Conservation (phyloP, 1,284 basidiomycete species). For the Ustilago trichophora region DNA sequence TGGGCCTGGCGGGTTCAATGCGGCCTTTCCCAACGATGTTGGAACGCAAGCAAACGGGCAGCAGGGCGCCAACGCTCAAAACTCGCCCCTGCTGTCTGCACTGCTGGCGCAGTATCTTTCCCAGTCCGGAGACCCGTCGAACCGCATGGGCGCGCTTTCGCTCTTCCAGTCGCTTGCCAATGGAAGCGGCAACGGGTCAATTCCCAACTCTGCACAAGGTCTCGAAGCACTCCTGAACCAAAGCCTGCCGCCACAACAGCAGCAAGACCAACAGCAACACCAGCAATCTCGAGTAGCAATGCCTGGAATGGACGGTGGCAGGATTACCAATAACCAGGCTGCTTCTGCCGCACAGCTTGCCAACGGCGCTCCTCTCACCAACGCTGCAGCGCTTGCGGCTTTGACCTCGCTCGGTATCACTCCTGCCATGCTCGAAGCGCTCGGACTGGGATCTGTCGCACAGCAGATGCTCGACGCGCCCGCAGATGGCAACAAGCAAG, state of each 20-base stretch:
- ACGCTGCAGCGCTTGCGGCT: conserved; percentile 35
- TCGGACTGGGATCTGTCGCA: conserved; percentile 34
- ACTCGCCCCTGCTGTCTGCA: conserved; percentile 25
- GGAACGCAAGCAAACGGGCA: conserved; percentile 5
- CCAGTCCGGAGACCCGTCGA: conserved; percentile 19
- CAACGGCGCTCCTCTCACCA: conserved; percentile 22
- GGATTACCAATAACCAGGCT: conserved; percentile 1
- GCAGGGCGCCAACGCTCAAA: conserved; percentile 9
- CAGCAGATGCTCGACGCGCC: conserved; percentile 42
- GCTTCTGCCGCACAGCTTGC: conserved; percentile 8
- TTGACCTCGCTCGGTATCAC: conserved; percentile 38
- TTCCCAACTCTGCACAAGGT: conserved; percentile 14
- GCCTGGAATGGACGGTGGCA: conserved; percentile 9
- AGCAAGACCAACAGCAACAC: conserved; percentile 5
- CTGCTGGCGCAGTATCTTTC: conserved; percentile 48
- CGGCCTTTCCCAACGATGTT: conserved; percentile 11
- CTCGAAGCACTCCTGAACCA: conserved; percentile 29
- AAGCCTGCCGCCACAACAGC: conserved; percentile 9
- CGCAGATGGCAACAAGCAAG: conserved; percentile 7
- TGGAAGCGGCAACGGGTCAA: conserved; percentile 9
- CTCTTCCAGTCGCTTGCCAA: conserved; percentile 36
- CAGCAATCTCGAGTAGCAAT: conserved; percentile 14
- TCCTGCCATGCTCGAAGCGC: conserved; percentile 38
- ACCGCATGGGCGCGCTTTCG: conserved; percentile 28
- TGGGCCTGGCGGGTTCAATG: conserved; percentile 9